These are phyloP conservation scores for Camptophora hylomeconis DNA, from an alignment of 2,329 filamentous ascomycete genomes.

Conservation along the genomic window DNA sequence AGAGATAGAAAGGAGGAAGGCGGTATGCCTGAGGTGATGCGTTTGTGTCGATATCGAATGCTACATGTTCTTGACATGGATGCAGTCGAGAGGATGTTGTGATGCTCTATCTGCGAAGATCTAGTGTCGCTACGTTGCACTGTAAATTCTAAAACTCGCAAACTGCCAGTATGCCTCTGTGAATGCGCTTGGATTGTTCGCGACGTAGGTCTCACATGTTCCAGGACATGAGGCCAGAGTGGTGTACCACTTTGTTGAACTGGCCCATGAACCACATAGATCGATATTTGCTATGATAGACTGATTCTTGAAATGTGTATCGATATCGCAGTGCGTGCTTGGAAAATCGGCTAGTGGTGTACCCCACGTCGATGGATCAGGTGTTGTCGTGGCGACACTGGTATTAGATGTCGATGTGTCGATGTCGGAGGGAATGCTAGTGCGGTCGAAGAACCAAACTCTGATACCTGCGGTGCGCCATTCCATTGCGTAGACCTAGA, in stretches of 20 bases:
- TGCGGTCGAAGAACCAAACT: conserved; percentile 73
- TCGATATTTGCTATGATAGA: conserved; percentile 56
- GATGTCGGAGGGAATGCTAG: conserved; percentile 51
- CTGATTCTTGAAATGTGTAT: conserved; percentile 48
- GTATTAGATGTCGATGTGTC: conserved; percentile 40
- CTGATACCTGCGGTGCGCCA: conserved; percentile 62
- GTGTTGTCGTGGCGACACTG: conserved; percentile 39
- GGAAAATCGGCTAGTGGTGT: conserved; percentile 55
- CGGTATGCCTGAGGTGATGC: no score
- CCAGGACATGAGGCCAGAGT: conserved; percentile 43
- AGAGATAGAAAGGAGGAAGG: no score
- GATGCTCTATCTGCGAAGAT: no score
- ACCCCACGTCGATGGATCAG: conserved; percentile 58
- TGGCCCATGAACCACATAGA: conserved; percentile 46
- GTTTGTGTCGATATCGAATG: no score
- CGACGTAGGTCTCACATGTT: conserved; percentile 61
- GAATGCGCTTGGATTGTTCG: conserved; percentile 53
- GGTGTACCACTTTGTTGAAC: conserved; percentile 34
- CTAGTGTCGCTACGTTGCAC: no score
- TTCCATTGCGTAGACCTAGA: conserved; percentile 63
- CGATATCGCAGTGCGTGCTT: conserved; percentile 44
- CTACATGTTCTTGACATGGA: no score
- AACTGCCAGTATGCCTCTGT: conserved; percentile 63
- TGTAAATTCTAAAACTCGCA: no score
- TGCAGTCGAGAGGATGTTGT: no score